Evolutionary conservation across 257 asterid genomes (phyloP), one percentile per base, ranked within the genome.

Genomic region (Nicotiana undulata): DNA sequence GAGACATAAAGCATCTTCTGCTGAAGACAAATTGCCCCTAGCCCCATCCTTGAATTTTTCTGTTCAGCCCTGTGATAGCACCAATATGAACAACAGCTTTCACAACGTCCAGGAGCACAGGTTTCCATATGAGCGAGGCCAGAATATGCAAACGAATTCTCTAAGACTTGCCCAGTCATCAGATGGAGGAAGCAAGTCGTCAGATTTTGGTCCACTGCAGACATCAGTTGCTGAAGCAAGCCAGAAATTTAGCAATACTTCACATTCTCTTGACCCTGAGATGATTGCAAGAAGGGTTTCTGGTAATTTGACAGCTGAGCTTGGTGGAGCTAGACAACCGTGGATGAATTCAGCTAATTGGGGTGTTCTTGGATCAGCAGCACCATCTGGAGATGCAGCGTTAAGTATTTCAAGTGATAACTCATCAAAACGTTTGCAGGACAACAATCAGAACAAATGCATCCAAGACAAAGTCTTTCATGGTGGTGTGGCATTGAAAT

Each of bases 321-420:
- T 79, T 65, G 75, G 79, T 81, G 93, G 86, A 81, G 59, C 88
- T 49, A 77, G 84, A 80, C 89, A 58, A 79, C 87, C 51, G 52
- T 77, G 79, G 58, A 66, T 77, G 63, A 84, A 85, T 82, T 76
- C 88, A 83, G 89, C 86, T 86, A 88, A 87, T 83, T 86, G 90
- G 94, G 90, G 88, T 86, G 83, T 86, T 82, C 81, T 72, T 66
- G 91, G 85, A 66, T 85, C 92, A 79, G 76, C 76, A 77, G 79
- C 86, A 63, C 76, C 90, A 49, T 82, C 81, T 76, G 90, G 89
- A 82, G 94, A 89, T 87, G 84, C 85, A 60, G 46, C 80, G 4
- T 64, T 28, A 24, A 72, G 72, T 76, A 84, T 51, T 40, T 88
- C 86, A 76, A 84, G 83, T 81, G 92, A 83, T 28, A 87, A 84